Evolutionary conservation across 1,284 basidiomycete genomes (phyloP), one percentile per base, ranked within the genome.

Genomic region (Phenoliferia sp.): DNA sequence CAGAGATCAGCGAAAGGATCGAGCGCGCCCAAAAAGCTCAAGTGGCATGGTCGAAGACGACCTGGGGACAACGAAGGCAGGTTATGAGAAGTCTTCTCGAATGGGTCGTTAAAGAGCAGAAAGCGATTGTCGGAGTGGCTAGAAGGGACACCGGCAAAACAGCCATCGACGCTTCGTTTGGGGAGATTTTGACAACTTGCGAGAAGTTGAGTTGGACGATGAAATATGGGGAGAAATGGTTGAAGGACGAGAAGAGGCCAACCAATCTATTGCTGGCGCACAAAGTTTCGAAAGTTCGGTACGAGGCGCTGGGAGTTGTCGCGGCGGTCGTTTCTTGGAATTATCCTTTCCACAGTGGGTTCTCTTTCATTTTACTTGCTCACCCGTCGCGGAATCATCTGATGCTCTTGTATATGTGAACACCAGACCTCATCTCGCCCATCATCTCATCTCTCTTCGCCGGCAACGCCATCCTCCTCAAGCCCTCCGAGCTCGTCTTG

Each of bases 61-160:
- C 86, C 0, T 97, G 92, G 77, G 82, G 84, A 0, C 85, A 93
- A 75, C 84, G 95, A 31, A 83, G 89, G 75, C 85, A 87, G 70
- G 87, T 97, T 50, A 82, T 98, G 74, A 83, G 90, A 39, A 94
- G 90, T 73, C 78, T 99, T 73, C 84, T 92, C 74, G 88, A 89
- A 70, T 99, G 95, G 94, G 83, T 95, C 17, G 86, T 95, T 33
- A 86, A 88, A 72, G 92, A 95, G 74, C 87, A 93, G 80, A 89
- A 94, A 67, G 81, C 81, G 28, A 92, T 94, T 74, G 91, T 91
- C 9, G 84, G 87, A 58, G 90, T 96, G n/a, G 92, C 92, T 39
- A 92, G 90, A 76, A 84, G 94, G 44, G 95, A 99, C 79, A 94
- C 93, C 0, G 95, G 95, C 66, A 99, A 98, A 83, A 98, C 95